A percentile compares a stretch with the other conserved stretches of the same genome.
Evolutionary conservation across 2,329 filamentous ascomycete genomes (phyloP).

Genomic region (Claviceps digitariae): DNA sequence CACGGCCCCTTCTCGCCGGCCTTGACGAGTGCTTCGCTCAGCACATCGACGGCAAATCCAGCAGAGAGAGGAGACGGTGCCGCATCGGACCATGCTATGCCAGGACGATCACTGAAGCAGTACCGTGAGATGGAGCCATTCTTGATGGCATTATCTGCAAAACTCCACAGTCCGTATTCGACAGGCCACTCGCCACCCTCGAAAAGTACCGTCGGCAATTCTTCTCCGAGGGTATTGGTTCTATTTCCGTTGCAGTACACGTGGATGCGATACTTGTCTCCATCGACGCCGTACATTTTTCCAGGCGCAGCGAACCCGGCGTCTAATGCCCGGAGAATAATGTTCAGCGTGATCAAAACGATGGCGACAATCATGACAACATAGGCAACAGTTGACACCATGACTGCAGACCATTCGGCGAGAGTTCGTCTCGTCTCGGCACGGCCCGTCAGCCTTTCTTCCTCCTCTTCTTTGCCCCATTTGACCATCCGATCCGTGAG

Average conservation of each 20-base stretch:
- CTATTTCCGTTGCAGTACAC: slow-evolving; percentile 68
- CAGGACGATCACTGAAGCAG: slow-evolving; percentile 91
- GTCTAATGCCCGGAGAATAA: slow-evolving; percentile 71
- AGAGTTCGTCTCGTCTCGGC: slow-evolving; percentile 73
- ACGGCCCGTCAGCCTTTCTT: slow-evolving; percentile 80
- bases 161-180: slow-evolving; percentile 65
- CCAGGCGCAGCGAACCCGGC: slow-evolving; percentile 61
- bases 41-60: slow-evolving; percentile 78
- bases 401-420: slow-evolving; percentile 70
- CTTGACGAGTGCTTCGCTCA: slow-evolving; percentile 72
- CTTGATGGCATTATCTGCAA: slow-evolving; percentile 60
- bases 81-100: slow-evolving; percentile 76
- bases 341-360: slow-evolving; percentile 63
- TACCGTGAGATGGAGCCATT: slow-evolving; percentile 79
- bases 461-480: slow-evolving; percentile 88
- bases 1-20: slow-evolving; percentile 79
- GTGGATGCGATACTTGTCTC: slow-evolving; percentile 74
- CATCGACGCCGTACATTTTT: slow-evolving; percentile 66
- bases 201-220: slow-evolving; percentile 66
- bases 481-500: slow-evolving; percentile 68
- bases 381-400: slow-evolving; percentile 60
- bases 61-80: slow-evolving; percentile 88
- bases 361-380: slow-evolving; percentile 53
- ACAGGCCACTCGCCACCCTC: slow-evolving; percentile 73
- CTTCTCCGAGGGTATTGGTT: slow-evolving; percentile 35